These are phyloP conservation scores for Trichoderma pleuroti DNA, from an alignment of 2,329 filamentous ascomycete genomes.

Conservation along the genomic window DNA sequence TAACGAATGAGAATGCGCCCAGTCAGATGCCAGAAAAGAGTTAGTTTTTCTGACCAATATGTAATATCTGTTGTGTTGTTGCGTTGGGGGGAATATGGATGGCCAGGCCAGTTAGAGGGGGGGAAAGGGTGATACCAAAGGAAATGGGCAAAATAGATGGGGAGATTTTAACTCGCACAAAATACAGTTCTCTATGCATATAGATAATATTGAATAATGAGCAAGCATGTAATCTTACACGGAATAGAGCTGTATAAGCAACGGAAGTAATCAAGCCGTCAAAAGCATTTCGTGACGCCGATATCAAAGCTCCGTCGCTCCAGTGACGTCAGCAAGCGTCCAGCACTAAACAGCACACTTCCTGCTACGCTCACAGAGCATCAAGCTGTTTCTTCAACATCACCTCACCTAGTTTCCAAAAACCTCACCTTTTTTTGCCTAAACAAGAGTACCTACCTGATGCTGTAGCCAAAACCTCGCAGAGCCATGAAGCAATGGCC, in stretches of 20 bases:
- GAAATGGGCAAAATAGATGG: neutral
- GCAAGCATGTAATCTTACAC: neutral
- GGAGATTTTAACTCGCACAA: neutral
- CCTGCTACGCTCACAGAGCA: neutral
- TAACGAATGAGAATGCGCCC: constrained; percentile 59
- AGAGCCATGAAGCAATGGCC: constrained; percentile 17
- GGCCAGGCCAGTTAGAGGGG: neutral
- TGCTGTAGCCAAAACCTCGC: neutral
- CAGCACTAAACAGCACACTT: neutral
- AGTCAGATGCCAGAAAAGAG: constrained; percentile 45
- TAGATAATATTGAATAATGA: neutral
- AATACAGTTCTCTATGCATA: neutral
- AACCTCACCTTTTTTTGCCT: neutral
- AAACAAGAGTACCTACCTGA: neutral
- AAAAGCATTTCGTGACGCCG: neutral
- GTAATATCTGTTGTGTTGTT: neutral
- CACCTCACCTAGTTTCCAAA: neutral
- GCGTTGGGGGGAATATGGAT: neutral
- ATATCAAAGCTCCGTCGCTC: neutral
- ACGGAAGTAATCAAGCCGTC: neutral
- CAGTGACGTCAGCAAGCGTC: constrained; percentile 19
- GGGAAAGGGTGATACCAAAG: neutral
- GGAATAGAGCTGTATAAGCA: neutral
- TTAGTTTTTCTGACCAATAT: neutral
- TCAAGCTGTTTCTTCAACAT: neutral